phyloP scores from a whole-genome alignment of 2,329 filamentous ascomycete species.

The Cryphonectria japonica region DNA sequence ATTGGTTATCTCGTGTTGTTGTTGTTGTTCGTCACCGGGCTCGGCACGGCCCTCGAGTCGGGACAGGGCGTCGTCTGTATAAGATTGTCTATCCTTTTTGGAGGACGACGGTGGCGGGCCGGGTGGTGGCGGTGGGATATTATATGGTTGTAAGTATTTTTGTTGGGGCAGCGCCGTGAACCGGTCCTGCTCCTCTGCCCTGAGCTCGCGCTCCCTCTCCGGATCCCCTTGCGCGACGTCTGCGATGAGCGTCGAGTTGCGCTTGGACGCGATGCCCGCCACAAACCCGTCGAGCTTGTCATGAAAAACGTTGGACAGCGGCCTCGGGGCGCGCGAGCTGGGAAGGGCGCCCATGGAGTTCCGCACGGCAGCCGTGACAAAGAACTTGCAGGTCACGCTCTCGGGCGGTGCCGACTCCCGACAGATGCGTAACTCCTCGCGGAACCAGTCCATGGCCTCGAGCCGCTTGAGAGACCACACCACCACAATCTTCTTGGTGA shows the following conservation, averaged over 20 bases:
- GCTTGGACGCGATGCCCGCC: constrained; percentile 82
- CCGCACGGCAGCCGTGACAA: constrained; percentile 79
- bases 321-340: constrained; percentile 58
- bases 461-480: constrained; percentile 92
- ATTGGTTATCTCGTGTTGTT: constrained; percentile 40
- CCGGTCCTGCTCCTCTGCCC: constrained; percentile 80
- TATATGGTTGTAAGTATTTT: constrained; percentile 64
- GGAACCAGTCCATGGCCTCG: constrained; percentile 97
- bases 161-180: constrained; percentile 79
- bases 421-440: constrained; percentile 90
- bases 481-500: constrained; percentile 86
- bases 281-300: constrained; percentile 88
- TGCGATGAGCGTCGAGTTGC: constrained; percentile 81
- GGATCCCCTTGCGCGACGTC: constrained; percentile 79
- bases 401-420: constrained; percentile 86
- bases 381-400: constrained; percentile 91
- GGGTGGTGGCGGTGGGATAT: constrained; percentile 41
- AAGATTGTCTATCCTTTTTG: constrained; percentile 33
- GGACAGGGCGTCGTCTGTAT: constrained; percentile 51
- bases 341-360: constrained; percentile 39
- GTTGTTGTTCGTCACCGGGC: constrained; percentile 44
- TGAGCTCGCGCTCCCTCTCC: constrained; percentile 78
- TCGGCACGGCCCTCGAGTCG: constrained; percentile 52
- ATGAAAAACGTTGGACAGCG: constrained; percentile 76
- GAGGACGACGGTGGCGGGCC: constrained; percentile 33